A percentile compares a stretch with the other conserved stretches of the same genome.
Conservation (phyloP, 1,139 yeast species). For the Geotrichum armillariae region DNA sequence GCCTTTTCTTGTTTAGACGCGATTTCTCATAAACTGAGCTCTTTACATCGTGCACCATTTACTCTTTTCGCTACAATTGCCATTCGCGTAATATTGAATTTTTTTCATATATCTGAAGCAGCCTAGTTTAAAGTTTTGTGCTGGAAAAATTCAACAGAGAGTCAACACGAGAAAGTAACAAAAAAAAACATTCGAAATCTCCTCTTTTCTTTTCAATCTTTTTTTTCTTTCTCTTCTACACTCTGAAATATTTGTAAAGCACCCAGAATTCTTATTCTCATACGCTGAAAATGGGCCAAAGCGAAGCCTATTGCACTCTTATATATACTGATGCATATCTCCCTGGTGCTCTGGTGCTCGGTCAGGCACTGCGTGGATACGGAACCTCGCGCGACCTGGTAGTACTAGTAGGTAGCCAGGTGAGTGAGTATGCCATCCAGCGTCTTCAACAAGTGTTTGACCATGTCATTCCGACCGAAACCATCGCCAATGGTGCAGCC, state of each 20-base stretch:
- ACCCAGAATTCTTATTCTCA: neutral
- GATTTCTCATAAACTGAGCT: too few species aligned
- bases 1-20: too few species aligned
- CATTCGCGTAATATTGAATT: too few species aligned
- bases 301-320: slow-evolving; percentile 63
- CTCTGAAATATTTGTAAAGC: neutral
- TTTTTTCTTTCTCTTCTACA: slow-evolving; percentile 3
- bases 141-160: too few species aligned
- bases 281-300: slow-evolving; percentile 4
- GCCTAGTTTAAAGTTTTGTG: too few species aligned
- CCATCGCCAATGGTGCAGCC: slow-evolving; percentile 34
- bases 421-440: slow-evolving; percentile 29
- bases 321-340: slow-evolving; percentile 65
- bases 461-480: slow-evolving; percentile 38
- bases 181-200: neutral
- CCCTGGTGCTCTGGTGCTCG: slow-evolving; percentile 76
- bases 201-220: slow-evolving; percentile 1
- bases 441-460: slow-evolving; percentile 35
- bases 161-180: neutral
- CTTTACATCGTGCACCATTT: too few species aligned
- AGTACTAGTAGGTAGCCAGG: slow-evolving; percentile 39
- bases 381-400: slow-evolving; percentile 29
- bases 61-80: too few species aligned
- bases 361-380: slow-evolving; percentile 40
- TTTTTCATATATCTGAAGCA: too few species aligned